phyloP scores from a whole-genome alignment of 2,329 filamentous ascomycete genomes.

The Calonectria fujianensis region DNA sequence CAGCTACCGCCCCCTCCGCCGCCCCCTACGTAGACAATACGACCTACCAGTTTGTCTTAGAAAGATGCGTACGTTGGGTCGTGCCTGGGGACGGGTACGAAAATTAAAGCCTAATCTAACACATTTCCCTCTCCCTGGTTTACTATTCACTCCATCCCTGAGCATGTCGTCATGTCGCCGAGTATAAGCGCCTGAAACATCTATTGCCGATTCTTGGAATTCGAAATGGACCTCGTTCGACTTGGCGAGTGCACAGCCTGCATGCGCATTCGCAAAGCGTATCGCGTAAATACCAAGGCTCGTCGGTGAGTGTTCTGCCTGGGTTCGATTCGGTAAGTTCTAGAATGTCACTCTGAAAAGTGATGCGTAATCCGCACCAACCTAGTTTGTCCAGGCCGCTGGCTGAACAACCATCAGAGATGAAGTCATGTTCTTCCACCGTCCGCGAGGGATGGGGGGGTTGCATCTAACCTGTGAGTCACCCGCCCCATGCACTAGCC shows the following conservation, averaged over 20 bases:
- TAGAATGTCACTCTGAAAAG: slow-evolving; percentile 19
- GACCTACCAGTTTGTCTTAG: slow-evolving; percentile 5
- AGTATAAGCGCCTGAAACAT: background rate
- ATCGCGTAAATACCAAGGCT: background rate
- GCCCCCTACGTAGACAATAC: slow-evolving; percentile 35
- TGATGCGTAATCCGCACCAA: slow-evolving; percentile 33
- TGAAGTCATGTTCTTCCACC: slow-evolving; percentile 26
- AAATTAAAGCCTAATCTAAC: slow-evolving; percentile 17
- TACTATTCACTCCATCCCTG: background rate
- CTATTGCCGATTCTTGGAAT: background rate
- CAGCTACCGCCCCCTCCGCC: slow-evolving; percentile 26
- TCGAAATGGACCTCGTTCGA: background rate
- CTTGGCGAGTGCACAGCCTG: background rate
- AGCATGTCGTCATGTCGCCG: background rate
- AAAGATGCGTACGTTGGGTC: slow-evolving; percentile 26
- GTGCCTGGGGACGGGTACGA: slow-evolving; percentile 29
- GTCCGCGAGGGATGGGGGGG: slow-evolving; percentile 21
- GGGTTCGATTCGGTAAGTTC: slow-evolving; percentile 13
- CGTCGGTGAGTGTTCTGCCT: background rate
- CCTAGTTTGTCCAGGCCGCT: slow-evolving; percentile 16
- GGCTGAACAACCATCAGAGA: slow-evolving; percentile 31
- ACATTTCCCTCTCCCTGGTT: background rate
- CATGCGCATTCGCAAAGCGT: background rate
- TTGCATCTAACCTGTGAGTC: slow-evolving; percentile 41
- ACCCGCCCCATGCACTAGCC: slow-evolving; percentile 14